phyloP scores from a whole-genome alignment of 768 basidiomycete genomes.

The Cytidiella melzeri region DNA sequence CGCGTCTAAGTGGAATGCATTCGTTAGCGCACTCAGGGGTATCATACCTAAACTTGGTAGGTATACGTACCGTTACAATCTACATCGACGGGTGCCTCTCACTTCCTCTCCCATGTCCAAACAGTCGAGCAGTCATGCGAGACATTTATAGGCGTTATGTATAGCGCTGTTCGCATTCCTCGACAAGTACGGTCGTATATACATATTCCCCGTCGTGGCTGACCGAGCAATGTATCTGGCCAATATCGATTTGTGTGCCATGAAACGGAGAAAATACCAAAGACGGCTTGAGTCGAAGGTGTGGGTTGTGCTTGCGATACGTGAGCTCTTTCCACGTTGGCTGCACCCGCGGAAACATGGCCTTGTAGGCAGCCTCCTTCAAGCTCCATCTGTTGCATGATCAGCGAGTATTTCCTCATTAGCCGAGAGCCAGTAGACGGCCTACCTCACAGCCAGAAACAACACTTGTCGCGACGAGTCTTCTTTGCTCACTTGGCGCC shows the following conservation, averaged over 20 bases:
- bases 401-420: too few relatives aligned
- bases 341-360: constrained; percentile 53
- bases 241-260: constrained; percentile 19
- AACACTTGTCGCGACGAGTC: constrained; percentile 25
- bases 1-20: too few relatives aligned
- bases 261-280: constrained; percentile 26
- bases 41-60: too few relatives aligned
- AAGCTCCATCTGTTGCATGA: constrained; percentile 57
- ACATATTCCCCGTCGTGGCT: constrained; percentile 83
- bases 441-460: constrained; percentile 73
- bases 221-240: constrained; percentile 58
- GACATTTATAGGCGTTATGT: too few relatives aligned
- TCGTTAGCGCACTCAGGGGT: too few relatives aligned
- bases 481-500: constrained; percentile 30
- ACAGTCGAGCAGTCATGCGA: too few relatives aligned
- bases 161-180: too few relatives aligned
- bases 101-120: too few relatives aligned
- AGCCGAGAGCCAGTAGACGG: too few relatives aligned
- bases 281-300: constrained; percentile 41
- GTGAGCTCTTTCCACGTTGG: constrained; percentile 73
- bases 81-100: too few relatives aligned
- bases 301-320: constrained; percentile 24
- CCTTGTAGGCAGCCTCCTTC: constrained; percentile 87
- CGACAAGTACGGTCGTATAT: constrained; percentile 59
- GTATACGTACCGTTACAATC: too few relatives aligned